Conservation (phyloP, 441 rosid species). For the Jatropha podagrica region DNA sequence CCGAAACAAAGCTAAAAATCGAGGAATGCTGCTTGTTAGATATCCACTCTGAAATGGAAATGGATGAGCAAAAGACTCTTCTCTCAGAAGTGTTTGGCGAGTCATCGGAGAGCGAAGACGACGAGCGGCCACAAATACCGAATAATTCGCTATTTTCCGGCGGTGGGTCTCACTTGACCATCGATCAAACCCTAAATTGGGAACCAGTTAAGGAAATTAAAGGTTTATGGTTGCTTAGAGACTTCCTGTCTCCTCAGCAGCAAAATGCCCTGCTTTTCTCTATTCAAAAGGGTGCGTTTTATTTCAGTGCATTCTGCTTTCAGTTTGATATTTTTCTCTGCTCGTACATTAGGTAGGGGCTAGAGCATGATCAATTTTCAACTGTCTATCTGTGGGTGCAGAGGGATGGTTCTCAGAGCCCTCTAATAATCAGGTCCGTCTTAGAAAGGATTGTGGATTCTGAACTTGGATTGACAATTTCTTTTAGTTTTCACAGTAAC, state of each 20-base stretch:
- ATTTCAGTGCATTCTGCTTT: neutral
- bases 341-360: neutral
- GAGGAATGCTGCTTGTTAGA: neutral
- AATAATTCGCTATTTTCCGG: neutral
- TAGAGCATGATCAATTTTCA: neutral
- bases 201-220: slow-evolving; percentile 47
- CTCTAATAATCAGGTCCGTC: slow-evolving; percentile 70
- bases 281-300: slow-evolving; percentile 53
- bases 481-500: too few species aligned
- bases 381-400: slow-evolving; percentile 27
- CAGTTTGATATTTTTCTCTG: neutral
- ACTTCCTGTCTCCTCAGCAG: slow-evolving; percentile 59
- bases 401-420: slow-evolving; percentile 79
- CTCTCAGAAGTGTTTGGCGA: slow-evolving; percentile 71
- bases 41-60: neutral
- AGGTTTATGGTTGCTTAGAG: slow-evolving; percentile 67
- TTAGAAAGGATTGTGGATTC: too few species aligned
- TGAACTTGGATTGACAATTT: too few species aligned
- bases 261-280: slow-evolving; percentile 59
- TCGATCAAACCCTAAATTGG: slow-evolving; percentile 38
- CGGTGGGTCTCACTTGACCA: neutral
- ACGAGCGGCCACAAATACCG: slow-evolving; percentile 4
- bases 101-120: slow-evolving; percentile 60
- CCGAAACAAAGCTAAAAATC: neutral
- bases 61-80: slow-evolving; percentile 37